phyloP scores from a whole-genome alignment of 148 eudicot species.

The Cornus controversa region DNA sequence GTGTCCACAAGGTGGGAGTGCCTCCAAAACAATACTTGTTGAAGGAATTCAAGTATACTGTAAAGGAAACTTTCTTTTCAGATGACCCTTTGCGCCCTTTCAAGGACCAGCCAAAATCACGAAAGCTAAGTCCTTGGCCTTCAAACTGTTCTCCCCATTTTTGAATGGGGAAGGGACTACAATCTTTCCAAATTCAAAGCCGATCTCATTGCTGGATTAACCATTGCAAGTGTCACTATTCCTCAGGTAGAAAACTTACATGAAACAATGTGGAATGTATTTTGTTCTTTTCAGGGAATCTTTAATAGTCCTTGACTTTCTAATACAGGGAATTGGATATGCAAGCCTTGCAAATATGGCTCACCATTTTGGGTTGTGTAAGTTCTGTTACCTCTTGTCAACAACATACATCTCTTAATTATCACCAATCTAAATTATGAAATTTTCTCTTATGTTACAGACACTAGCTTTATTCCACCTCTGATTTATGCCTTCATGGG shows the following conservation, averaged over 20 bases:
- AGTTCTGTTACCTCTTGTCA: conserved; percentile 15
- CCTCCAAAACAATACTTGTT: conserved; percentile 52
- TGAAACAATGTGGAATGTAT: neutral
- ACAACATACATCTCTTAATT: neutral
- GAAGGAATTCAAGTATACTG: conserved; percentile 32
- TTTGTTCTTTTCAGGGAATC: no score
- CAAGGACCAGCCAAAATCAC: conserved; percentile 53
- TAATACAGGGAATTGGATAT: conserved; percentile 82
- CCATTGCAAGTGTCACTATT: conserved; percentile 85
- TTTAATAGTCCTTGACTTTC: conserved; percentile 3
- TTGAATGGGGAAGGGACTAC: conserved; percentile 78
- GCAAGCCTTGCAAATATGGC: conserved; percentile 68
- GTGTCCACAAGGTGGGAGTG: conserved; percentile 57
- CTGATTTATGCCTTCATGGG: conserved; percentile 86
- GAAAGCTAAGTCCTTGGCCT: conserved; percentile 47
- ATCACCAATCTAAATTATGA: neutral
- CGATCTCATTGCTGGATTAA: conserved; percentile 78
- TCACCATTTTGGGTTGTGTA: conserved; percentile 70
- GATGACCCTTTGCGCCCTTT: conserved; percentile 72
- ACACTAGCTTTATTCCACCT: conserved; percentile 83
- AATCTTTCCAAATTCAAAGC: conserved; percentile 52
- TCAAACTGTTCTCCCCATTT: conserved; percentile 67
- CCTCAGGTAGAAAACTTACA: conserved; percentile 61
- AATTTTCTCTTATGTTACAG: conserved; percentile 32
- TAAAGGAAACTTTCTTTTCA: conserved; percentile 68